Conservation (phyloP, 140 eudicot genomes). For the Stevia rebaudiana region DNA sequence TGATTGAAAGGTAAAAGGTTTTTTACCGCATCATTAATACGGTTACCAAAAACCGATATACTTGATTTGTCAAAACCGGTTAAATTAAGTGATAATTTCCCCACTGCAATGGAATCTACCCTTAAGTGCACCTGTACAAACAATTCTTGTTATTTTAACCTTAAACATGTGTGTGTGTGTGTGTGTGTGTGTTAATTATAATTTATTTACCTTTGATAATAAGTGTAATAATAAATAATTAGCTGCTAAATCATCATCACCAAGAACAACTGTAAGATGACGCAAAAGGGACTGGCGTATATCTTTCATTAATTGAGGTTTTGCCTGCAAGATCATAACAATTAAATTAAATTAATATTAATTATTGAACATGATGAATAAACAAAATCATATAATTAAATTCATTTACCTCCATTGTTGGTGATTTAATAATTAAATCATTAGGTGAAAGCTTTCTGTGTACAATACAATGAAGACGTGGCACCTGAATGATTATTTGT, state of each 20-base stretch:
- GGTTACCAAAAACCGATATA: slow-evolving; percentile 58
- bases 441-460: slow-evolving; percentile 58
- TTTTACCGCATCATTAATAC: slow-evolving; percentile 44
- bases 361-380: neutral
- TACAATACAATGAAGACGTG: slow-evolving; percentile 81
- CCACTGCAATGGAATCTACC: slow-evolving; percentile 68
- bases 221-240: slow-evolving; percentile 75
- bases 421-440: slow-evolving; percentile 45
- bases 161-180: too few species aligned
- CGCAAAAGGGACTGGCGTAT: slow-evolving; percentile 64
- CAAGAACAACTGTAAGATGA: slow-evolving; percentile 70
- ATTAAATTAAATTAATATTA: neutral
- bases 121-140: slow-evolving; percentile 71
- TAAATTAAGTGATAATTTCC: slow-evolving; percentile 79
- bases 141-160: slow-evolving; percentile 3
- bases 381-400: slow-evolving; percentile 4
- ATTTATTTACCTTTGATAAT: slow-evolving; percentile 62
- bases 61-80: slow-evolving; percentile 68
- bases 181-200: neutral
- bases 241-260: slow-evolving; percentile 85
- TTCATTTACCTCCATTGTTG: slow-evolving; percentile 51
- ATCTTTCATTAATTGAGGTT: slow-evolving; percentile 44
- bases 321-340: slow-evolving; percentile 37
- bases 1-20: slow-evolving; percentile 78
- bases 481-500: slow-evolving; percentile 48